Evolutionary conservation across 176 grass and related monocot genomes (phyloP).

Genomic region (Pontederia crassipes): DNA sequence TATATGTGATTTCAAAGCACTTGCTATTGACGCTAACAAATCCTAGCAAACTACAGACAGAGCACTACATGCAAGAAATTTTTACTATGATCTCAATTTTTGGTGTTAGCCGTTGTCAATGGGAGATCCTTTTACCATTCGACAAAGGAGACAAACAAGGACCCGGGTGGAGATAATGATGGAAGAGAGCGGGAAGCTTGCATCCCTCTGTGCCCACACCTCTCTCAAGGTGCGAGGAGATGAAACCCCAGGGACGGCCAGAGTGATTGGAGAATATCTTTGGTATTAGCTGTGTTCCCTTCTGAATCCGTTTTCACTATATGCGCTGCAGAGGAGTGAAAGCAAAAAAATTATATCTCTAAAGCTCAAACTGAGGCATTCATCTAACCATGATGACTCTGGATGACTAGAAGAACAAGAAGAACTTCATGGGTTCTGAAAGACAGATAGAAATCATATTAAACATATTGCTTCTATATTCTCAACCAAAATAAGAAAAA

Average conservation of each 20-base stretch:
- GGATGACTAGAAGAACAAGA: too few species aligned
- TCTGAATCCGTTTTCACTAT: conserved; percentile 31
- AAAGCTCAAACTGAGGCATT: background rate
- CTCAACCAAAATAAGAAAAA: too few species aligned
- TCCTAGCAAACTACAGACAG: background rate
- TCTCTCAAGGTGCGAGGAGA: conserved; percentile 32
- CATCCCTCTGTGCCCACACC: conserved; percentile 34
- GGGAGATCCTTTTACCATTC: conserved; percentile 27
- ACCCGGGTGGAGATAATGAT: conserved; percentile 24
- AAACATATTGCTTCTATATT: too few species aligned
- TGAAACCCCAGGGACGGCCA: conserved; percentile 37
- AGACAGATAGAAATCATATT: too few species aligned
- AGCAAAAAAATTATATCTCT: conserved; percentile 3
- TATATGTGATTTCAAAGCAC: background rate
- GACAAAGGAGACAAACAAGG: background rate
- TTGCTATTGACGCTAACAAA: background rate
- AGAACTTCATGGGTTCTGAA: too few species aligned
- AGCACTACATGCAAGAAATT: background rate
- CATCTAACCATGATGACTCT: too few species aligned
- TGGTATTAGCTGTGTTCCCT: conserved; percentile 19
- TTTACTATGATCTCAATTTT: background rate
- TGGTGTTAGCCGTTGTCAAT: conserved; percentile 61
- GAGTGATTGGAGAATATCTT: conserved; percentile 31
- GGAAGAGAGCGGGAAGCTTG: conserved; percentile 5
- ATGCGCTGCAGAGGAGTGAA: background rate